These are phyloP conservation scores for Selenicereus undatus DNA, from an alignment of 148 eudicot genomes.

Conservation along the genomic window DNA sequence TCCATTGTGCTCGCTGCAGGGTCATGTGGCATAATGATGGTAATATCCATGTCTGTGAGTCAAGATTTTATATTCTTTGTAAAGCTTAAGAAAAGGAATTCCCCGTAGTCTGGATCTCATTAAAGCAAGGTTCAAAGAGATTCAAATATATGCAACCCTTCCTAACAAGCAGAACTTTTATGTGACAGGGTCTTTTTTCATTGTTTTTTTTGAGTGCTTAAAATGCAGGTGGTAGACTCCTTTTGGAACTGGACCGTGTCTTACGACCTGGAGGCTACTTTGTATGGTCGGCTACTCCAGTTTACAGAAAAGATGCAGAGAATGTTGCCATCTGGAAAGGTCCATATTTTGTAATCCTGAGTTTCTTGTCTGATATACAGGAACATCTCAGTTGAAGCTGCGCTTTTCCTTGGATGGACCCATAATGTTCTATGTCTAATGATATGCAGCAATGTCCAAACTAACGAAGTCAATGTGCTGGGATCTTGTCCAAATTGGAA, in stretches of 20 bases:
- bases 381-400: not conserved
- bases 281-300: slow-evolving; percentile 87
- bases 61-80: not conserved
- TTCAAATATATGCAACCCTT: not conserved
- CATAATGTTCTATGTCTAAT: not conserved
- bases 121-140: not conserved
- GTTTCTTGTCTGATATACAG: not conserved
- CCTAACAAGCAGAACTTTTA: not conserved
- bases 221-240: slow-evolving; percentile 62
- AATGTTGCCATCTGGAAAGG: slow-evolving; percentile 67
- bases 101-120: not conserved
- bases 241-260: slow-evolving; percentile 68
- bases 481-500: slow-evolving; percentile 48
- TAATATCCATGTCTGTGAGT: slow-evolving; percentile 6
- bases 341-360: slow-evolving; percentile 10
- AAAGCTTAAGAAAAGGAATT: not conserved
- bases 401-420: not conserved
- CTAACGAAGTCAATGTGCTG: slow-evolving; percentile 68
- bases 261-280: slow-evolving; percentile 78
- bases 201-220: not conserved
- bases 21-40: slow-evolving; percentile 86
- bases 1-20: slow-evolving; percentile 81
- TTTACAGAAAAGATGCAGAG: slow-evolving; percentile 49
- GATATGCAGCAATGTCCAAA: slow-evolving; percentile 45
- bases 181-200: not conserved